A percentile compares a stretch with the other conserved stretches of the same genome.
phyloP scores from a whole-genome alignment of 2,329 filamentous ascomycete genomes.

The Fusarium dlaminii region DNA sequence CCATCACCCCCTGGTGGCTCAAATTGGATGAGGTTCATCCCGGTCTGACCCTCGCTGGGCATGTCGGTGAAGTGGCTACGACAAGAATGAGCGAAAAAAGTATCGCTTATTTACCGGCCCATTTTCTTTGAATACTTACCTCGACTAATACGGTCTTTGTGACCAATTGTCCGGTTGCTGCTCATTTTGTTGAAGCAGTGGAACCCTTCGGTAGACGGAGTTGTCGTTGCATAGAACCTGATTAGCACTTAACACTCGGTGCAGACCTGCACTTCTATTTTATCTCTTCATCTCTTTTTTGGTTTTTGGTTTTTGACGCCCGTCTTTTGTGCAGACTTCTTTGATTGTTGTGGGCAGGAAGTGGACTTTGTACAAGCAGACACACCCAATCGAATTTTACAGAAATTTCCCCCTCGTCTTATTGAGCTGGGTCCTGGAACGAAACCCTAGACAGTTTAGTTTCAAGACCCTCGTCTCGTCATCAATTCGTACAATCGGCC shows the following conservation, averaged over 20 bases:
- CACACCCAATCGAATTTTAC: slow-evolving; percentile 45
- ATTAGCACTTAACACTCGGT: slow-evolving; percentile 6
- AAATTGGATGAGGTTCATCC: not conserved
- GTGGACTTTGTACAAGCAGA: slow-evolving; percentile 42
- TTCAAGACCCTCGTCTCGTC: slow-evolving; percentile 28
- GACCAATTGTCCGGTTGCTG: not conserved
- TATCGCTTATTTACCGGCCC: slow-evolving; percentile 3
- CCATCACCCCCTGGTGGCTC: not conserved
- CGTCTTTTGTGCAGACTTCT: slow-evolving; percentile 13
- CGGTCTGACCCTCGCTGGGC: slow-evolving; percentile 1
- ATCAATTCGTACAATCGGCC: slow-evolving; percentile 21
- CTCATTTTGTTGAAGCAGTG: slow-evolving; percentile 5
- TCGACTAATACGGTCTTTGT: slow-evolving; percentile 18
- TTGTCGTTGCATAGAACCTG: slow-evolving; percentile 8
- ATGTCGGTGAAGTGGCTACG: slow-evolving; percentile 19
- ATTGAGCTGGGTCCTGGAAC: slow-evolving; percentile 29
- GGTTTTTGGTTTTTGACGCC: not conserved
- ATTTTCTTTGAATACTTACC: slow-evolving; percentile 14
- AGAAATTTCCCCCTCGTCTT: slow-evolving; percentile 21
- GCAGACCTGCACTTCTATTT: slow-evolving; percentile 10
- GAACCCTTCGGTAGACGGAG: not conserved
- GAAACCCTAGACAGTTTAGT: slow-evolving; percentile 38
- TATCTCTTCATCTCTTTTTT: slow-evolving; percentile 5
- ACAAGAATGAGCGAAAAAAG: slow-evolving; percentile 28
- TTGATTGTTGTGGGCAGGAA: slow-evolving; percentile 41